Base-by-base conservation (phyloP, 371 early-diverging fungal genomes). In the Rhizopus arrhizus region DNA sequence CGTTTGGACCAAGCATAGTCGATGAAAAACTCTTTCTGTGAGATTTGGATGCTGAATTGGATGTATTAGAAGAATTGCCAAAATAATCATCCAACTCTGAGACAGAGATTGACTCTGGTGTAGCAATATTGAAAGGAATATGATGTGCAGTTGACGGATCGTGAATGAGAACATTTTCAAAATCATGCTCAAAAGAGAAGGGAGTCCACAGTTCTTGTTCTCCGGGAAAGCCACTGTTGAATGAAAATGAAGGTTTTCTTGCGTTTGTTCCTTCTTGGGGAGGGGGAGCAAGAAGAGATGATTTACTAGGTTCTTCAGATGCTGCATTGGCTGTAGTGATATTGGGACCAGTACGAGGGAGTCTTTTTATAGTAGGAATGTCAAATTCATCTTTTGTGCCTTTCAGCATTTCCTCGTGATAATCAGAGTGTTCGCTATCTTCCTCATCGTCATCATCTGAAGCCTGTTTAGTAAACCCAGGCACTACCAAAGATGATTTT, bases 391-490 rank as follows among this genome's bases (percentile, higher is more conserved):
- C 8, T 1, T 63, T 53, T 22, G 77, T 75, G 34, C 77, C 80
- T 32, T 73, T 74, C 53, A 84, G 65, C 84, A 84, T 84, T 54
- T 84, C 84, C 56, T 84, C 84, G 33, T 79, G 80, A 54, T 78
- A 84, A 58, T 84, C 84, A 58, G 80, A 77, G 36, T 69, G 66
- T 7, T 83, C 81, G 9, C 75, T 77, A 10, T 78, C 78, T 5
- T 45, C 48, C 10, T 48, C 47, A 1, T 53, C 47, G 5, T 33
- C 33, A 47, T 16, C 38, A 9, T 41, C 7, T 53, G 13, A 38
- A 34, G 29, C 8, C 22, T 7, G 11, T 22, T 13, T 13, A 45
- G 46, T 22, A 16, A 45, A 45, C n/a, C 22, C 46, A 13, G 46
- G 16, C 11, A 45, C 46, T 6, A n/a, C 9, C 6, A 15, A 13